phyloP scores from a whole-genome alignment of 345 rosid genomes.

The Ceriops decandra region DNA sequence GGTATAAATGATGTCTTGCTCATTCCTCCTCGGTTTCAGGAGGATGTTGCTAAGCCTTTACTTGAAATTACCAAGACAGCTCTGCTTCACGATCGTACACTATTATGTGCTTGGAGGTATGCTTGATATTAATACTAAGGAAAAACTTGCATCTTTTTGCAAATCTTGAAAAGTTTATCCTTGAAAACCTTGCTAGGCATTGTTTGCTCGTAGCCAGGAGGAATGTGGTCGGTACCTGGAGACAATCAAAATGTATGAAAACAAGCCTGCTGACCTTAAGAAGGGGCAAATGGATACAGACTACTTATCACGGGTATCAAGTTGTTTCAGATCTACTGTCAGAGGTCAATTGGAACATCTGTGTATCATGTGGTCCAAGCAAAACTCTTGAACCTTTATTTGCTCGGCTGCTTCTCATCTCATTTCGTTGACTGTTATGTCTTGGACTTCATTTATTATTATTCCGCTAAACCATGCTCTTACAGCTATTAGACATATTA shows the following conservation, averaged over 20 bases:
- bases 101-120: conserved; percentile 87
- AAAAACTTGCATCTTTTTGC: not conserved
- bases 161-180: conserved; percentile 1
- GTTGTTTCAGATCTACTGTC: not conserved
- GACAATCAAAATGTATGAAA: conserved; percentile 88
- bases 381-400: not conserved
- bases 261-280: conserved; percentile 91
- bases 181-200: not conserved
- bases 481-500: conserved; percentile 72
- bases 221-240: conserved; percentile 98
- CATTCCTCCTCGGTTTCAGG: conserved; percentile 42
- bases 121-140: not conserved
- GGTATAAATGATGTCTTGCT: not conserved
- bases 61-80: conserved; percentile 80
- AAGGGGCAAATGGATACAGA: conserved; percentile 94
- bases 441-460: conserved; percentile 20
- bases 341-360: not conserved
- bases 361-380: not conserved
- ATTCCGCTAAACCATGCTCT: conserved; percentile 71
- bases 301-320: conserved; percentile 69
- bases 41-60: conserved; percentile 71
- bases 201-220: conserved; percentile 57
- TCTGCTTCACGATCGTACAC: conserved; percentile 84
- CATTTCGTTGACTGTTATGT: conserved; percentile 2
- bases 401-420: not conserved